phyloP scores from a whole-genome alignment of 2,329 filamentous ascomycete genomes.

The Zalaria obscura region DNA sequence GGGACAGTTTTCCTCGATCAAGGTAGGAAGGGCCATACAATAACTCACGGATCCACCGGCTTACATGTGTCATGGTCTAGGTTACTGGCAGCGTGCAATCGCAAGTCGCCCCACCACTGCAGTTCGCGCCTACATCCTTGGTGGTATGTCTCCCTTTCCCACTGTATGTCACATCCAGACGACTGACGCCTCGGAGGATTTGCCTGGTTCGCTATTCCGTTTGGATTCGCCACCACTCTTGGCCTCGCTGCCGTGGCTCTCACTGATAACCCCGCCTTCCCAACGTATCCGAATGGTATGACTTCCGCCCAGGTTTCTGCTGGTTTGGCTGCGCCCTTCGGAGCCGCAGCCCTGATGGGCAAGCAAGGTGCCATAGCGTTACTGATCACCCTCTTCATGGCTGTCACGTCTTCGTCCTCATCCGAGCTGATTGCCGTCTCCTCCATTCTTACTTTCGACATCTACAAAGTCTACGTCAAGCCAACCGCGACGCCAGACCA shows the following conservation, averaged over 20 bases:
- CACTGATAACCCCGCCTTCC: slow-evolving; percentile 27
- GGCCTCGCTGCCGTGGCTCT: slow-evolving; percentile 31
- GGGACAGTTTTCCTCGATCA: slow-evolving; percentile 9
- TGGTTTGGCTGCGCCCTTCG: slow-evolving; percentile 11
- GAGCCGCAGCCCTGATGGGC: slow-evolving; percentile 11
- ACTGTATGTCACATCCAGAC: too few species aligned
- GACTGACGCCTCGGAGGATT: too few species aligned
- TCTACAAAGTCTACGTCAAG: slow-evolving; percentile 26
- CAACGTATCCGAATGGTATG: slow-evolving; percentile 21
- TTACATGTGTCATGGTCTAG: slow-evolving; percentile 16
- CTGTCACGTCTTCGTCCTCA: slow-evolving; percentile 15
- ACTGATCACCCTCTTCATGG: slow-evolving; percentile 14
- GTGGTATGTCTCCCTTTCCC: slow-evolving; percentile 20
- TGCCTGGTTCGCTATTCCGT: slow-evolving; percentile 35
- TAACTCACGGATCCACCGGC: background rate
- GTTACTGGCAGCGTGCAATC: slow-evolving; percentile 34
- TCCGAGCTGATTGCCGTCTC: slow-evolving; percentile 26
- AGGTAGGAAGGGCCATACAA: slow-evolving; percentile 15
- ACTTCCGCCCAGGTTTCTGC: slow-evolving; percentile 9
- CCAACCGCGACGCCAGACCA: slow-evolving; percentile 20
- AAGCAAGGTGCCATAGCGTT: slow-evolving; percentile 11
- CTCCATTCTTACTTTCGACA: slow-evolving; percentile 24
- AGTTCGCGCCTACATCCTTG: slow-evolving; percentile 25
- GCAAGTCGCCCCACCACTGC: slow-evolving; percentile 23
- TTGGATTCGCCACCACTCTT: slow-evolving; percentile 30